phyloP scores from a whole-genome alignment of 208 protist genomes.

The Tritrichomonas foetus region DNA sequence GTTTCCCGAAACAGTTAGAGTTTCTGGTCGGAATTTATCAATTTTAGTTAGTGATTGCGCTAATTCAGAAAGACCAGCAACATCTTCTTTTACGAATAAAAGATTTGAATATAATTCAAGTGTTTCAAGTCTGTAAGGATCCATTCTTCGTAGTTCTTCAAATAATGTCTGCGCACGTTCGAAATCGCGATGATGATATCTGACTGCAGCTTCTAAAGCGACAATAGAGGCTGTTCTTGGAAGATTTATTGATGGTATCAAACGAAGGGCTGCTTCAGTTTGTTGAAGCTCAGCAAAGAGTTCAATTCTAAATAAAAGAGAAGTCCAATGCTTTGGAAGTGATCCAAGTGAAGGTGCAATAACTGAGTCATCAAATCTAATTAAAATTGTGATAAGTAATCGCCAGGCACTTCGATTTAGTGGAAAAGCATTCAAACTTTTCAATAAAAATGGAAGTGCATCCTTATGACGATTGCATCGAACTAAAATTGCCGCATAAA shows the following conservation, averaged over 20 bases:
- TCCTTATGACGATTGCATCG: neutral
- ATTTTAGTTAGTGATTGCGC: neutral
- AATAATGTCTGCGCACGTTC: neutral
- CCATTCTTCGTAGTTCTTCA: neutral
- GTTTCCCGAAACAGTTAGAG: neutral
- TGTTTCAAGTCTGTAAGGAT: neutral
- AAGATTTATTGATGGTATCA: neutral
- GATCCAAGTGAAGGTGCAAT: neutral
- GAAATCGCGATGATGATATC: neutral
- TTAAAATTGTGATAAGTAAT: neutral
- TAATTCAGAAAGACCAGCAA: neutral
- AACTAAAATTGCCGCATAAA: neutral
- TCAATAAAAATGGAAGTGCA: neutral
- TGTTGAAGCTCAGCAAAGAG: neutral
- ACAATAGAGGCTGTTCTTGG: neutral
- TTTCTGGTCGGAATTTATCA: slow-evolving; percentile 40
- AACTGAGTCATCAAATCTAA: neutral
- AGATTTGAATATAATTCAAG: slow-evolving; percentile 34
- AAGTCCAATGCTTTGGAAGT: neutral
- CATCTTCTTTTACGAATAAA: slow-evolving; percentile 40
- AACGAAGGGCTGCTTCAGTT: neutral
- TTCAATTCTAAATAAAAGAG: neutral
- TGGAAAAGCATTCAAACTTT: neutral
- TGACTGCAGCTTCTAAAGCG: neutral
- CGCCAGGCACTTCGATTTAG: neutral